Conservation (phyloP, 2,329 filamentous ascomycete genomes). For the Exutisphaerella laricina region DNA sequence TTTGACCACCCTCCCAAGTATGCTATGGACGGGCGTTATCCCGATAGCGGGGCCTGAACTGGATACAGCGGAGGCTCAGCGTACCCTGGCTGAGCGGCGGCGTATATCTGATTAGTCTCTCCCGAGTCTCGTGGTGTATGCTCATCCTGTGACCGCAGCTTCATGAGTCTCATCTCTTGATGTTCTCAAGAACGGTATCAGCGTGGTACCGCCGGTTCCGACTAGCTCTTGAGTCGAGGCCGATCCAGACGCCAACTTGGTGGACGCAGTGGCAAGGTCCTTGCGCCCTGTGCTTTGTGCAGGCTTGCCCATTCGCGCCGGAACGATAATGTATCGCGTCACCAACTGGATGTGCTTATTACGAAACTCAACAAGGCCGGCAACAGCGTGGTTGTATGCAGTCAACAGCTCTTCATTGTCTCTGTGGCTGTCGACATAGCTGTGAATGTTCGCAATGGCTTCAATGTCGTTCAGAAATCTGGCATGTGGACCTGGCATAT, state of each 20-base stretch:
- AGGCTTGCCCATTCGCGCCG: conserved; percentile 25
- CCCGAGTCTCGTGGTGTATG: too few relatives aligned
- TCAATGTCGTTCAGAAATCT: conserved; percentile 47
- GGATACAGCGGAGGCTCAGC: too few relatives aligned
- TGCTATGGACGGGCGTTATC: too few relatives aligned
- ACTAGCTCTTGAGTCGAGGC: conserved; percentile 37
- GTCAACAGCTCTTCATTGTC: conserved; percentile 34
- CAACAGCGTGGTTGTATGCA: conserved; percentile 45
- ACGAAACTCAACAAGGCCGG: conserved; percentile 43
- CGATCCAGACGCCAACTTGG: conserved; percentile 31
- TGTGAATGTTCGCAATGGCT: conserved; percentile 42
- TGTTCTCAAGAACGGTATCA: conserved; percentile 50
- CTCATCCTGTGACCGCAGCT: conserved; percentile 14
- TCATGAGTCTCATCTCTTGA: conserved; percentile 46
- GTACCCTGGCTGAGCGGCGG: neutral
- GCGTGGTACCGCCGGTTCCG: conserved; percentile 49
- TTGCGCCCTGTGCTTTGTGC: conserved; percentile 29
- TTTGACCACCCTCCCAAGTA: too few relatives aligned
- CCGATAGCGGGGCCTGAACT: too few relatives aligned
- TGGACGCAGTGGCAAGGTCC: conserved; percentile 45
- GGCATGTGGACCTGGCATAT: conserved; percentile 51
- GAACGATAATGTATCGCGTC: conserved; percentile 49
- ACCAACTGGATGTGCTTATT: conserved; percentile 51
- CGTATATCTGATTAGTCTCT: too few relatives aligned
- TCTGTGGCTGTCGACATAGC: conserved; percentile 37